These are phyloP conservation scores for Eutypella sp. DNA, from an alignment of 2,329 filamentous ascomycete genomes.

Conservation along the genomic window DNA sequence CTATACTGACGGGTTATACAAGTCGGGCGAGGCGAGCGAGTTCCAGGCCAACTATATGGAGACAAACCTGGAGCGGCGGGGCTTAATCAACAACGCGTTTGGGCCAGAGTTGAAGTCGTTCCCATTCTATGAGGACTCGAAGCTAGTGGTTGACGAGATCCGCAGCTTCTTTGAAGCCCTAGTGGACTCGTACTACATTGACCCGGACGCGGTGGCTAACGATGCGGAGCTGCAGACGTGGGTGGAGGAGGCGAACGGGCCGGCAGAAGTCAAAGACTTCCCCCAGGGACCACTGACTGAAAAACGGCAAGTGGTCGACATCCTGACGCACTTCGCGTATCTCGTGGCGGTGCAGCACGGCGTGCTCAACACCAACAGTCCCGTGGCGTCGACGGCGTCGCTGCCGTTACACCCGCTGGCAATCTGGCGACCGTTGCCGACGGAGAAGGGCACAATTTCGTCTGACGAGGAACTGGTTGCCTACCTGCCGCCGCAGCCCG, in stretches of 20 bases:
- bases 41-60: slow-evolving; percentile 36
- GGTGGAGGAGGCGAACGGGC: slow-evolving; percentile 34
- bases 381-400: slow-evolving; percentile 28
- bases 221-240: slow-evolving; percentile 41
- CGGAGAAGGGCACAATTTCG: slow-evolving; percentile 29
- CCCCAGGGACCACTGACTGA: slow-evolving; percentile 22
- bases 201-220: slow-evolving; percentile 22
- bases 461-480: slow-evolving; percentile 22
- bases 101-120: slow-evolving; percentile 35
- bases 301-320: slow-evolving; percentile 29
- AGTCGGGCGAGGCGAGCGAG: slow-evolving; percentile 20
- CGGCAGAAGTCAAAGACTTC: slow-evolving; percentile 36
- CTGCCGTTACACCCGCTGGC: slow-evolving; percentile 39
- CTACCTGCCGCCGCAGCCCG: slow-evolving; percentile 29
- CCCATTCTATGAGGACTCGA: slow-evolving; percentile 40
- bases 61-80: slow-evolving; percentile 31
- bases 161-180: slow-evolving; percentile 34
- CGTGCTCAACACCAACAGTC: slow-evolving; percentile 37
- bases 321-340: slow-evolving; percentile 37
- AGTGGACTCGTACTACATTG: slow-evolving; percentile 39
- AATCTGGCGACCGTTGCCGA: slow-evolving; percentile 34
- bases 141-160: slow-evolving; percentile 30
- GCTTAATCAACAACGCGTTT: slow-evolving; percentile 31
- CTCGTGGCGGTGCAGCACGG: slow-evolving; percentile 35
- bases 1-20: slow-evolving; percentile 26